A percentile compares a stretch with the other conserved stretches of the same genome.
Conservation (phyloP, 306 rosid species). For the Ormosia emarginata region DNA sequence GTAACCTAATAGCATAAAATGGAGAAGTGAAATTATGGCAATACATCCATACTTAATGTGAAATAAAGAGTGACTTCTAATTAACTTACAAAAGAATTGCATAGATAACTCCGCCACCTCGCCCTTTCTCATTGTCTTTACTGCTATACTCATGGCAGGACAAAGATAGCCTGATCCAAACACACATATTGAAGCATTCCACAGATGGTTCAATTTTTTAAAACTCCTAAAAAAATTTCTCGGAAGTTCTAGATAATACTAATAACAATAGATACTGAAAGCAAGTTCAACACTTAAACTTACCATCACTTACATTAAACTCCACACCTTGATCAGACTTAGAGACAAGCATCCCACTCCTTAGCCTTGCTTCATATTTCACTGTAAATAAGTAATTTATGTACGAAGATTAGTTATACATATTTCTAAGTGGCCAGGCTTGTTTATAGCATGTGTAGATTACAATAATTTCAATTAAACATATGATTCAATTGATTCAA, state of each 20-base stretch:
- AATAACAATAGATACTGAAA: neutral
- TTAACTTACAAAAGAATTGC: constrained; percentile 49
- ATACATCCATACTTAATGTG: neutral
- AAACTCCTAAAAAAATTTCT: neutral
- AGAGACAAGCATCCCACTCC: constrained; percentile 39
- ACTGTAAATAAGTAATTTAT: constrained; percentile 27
- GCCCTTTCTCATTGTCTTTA: constrained; percentile 66
- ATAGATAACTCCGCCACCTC: constrained; percentile 57
- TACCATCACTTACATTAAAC: constrained; percentile 50
- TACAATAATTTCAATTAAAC: neutral
- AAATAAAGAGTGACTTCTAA: neutral
- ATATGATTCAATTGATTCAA: neutral
- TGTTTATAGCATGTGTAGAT: neutral
- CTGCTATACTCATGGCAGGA: constrained; percentile 62
- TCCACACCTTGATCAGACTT: constrained; percentile 40
- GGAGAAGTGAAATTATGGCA: neutral
- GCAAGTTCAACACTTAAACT: constrained; percentile 9
- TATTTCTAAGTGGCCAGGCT: neutral
- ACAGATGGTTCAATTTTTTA: neutral
- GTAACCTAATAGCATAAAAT: neutral
- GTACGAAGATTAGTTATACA: neutral
- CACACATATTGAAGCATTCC: neutral
- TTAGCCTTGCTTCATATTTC: constrained; percentile 51
- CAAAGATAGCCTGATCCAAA: constrained; percentile 44
- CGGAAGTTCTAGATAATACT: neutral